Evolutionary conservation across 371 early-diverging fungal species (phyloP), one percentile per base, ranked within the genome.

Genomic region (Lichtheimia ramosa): DNA sequence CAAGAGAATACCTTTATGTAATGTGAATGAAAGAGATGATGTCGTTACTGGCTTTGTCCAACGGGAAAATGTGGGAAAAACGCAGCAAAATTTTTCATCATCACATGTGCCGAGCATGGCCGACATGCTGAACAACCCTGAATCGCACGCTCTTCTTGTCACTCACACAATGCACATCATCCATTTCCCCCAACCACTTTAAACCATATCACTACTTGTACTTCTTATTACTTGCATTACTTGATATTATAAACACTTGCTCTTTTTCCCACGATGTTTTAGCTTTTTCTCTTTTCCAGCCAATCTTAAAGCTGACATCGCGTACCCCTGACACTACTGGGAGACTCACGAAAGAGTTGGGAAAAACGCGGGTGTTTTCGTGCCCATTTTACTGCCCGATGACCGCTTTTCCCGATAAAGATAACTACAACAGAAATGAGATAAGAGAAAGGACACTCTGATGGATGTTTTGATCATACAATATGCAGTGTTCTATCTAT

Each of bases 81-180:
- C n/a, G 40, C 24, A 40, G 56, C 24, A 25, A 51, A 21, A 18
- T 15, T 15, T 51, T 21, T 18, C 51, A 55, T 55, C 42, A 43
- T 55, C 56, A 55, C 56, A 55, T 55, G 56, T 43, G 56, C 56
- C 56, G 56, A 55, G 42, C 43, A 42, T 55, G 41, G 56, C 56
- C 56, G 56, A 34, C 34, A 34, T 34, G 34, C 34, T 34, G 34
- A 34, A 34, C 34, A 34, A 34, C 34, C 34, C 34, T 34, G 34
- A 34, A 34, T 34, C 34, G 34, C 34, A 34, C 34, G 34, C 34
- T 34, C 28, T 7, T 28, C 28, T 28, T 28, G 28, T 28, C 34
- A 55, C 21, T 16, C 46, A 43, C 43, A 2, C 46, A 46, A 46
- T 5, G 3, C 20, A 46, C 21, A 46, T 14, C 10, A 46, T 46